Base-by-base conservation (phyloP, 345 rosid species). In the Mercurialis annua region DNA sequence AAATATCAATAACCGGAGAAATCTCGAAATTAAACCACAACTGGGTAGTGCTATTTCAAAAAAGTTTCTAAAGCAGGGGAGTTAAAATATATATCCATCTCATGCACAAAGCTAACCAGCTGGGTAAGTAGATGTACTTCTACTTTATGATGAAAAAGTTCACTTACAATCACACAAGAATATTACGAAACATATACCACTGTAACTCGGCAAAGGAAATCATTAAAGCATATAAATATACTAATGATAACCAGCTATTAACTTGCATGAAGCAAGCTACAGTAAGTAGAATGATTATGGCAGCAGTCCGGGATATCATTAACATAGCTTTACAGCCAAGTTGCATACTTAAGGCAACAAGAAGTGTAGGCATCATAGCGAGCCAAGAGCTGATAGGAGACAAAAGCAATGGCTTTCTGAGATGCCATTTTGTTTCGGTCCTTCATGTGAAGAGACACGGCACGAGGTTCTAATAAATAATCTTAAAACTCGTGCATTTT, bases 301-400 rank as follows among this genome's bases (percentile, higher is more conserved):
- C 15, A 1, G 56, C 24, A 51, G 30, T 24, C 24, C 29, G 23
- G 30, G 0, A 12, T 26, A 21, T 24, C 29, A 51, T 51, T 10
- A 21, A 0, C 29, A 30, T 42, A 61, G 40, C 18, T 16, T 61
- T 26, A 43, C 51, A 12, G 65, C 23, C 14, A 43, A 1, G 21
- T 24, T 61, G 65, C 36, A 7, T 43, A 59, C 5, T 24, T 21
- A 59, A 42, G 23, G 65, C 14, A 42, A 38, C 29, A 24, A 30
- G 64, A 21, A 60, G 10, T 61, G 51, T 61, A 43, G 65, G 36
- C 65, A 42, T 61, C 51, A 61, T 42, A 61, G 65, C 65, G 65
- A 61, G 65, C 65, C 65, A 61, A 61, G 65, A 30, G 65, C 33
- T 61, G 36, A 61, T 43, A 43, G 34, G 36, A 43, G 8, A 43